These are phyloP conservation scores for Ophiocordyceps camponoti-floridani DNA, from an alignment of 2,329 filamentous ascomycete species.

Conservation along the genomic window DNA sequence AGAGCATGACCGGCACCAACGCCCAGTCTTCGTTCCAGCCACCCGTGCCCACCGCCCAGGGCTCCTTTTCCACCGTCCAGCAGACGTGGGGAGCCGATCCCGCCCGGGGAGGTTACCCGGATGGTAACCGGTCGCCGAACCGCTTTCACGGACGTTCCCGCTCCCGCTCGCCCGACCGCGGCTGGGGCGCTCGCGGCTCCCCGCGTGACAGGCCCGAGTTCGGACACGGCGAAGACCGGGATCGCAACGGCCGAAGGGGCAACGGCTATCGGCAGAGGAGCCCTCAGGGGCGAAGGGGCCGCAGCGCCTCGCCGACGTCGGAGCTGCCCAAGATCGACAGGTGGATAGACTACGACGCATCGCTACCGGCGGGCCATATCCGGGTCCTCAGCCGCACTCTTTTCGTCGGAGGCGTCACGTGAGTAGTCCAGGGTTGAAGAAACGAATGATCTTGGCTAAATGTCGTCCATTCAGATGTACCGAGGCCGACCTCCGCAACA, in stretches of 20 bases:
- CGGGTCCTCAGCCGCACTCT: constrained; percentile 89
- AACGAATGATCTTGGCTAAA: not conserved
- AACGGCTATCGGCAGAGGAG: constrained; percentile 78
- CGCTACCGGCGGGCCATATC: constrained; percentile 59
- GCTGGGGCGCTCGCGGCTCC: constrained; percentile 48
- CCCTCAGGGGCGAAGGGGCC: constrained; percentile 50
- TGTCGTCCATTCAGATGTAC: constrained; percentile 34
- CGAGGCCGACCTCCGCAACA: constrained; percentile 62
- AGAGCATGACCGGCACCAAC: constrained; percentile 26
- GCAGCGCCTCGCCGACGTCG: constrained; percentile 38
- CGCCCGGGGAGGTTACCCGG: constrained; percentile 33
- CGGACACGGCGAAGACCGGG: constrained; percentile 41
- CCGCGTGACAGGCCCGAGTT: constrained; percentile 59
- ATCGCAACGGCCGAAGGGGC: constrained; percentile 32
- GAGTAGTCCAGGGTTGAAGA: constrained; percentile 21
- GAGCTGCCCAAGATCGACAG: constrained; percentile 29
- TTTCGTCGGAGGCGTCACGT: constrained; percentile 91
- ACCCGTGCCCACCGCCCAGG: constrained; percentile 22
- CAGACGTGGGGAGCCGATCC: constrained; percentile 20
- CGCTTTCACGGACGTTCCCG: constrained; percentile 46
- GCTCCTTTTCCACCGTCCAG: constrained; percentile 19
- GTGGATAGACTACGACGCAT: constrained; percentile 64
- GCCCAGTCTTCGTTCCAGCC: constrained; percentile 17
- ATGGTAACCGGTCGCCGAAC: constrained; percentile 46
- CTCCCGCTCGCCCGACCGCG: constrained; percentile 62